Conservation (phyloP, 2,329 filamentous ascomycete genomes). For the Paecilomyces niveus region DNA sequence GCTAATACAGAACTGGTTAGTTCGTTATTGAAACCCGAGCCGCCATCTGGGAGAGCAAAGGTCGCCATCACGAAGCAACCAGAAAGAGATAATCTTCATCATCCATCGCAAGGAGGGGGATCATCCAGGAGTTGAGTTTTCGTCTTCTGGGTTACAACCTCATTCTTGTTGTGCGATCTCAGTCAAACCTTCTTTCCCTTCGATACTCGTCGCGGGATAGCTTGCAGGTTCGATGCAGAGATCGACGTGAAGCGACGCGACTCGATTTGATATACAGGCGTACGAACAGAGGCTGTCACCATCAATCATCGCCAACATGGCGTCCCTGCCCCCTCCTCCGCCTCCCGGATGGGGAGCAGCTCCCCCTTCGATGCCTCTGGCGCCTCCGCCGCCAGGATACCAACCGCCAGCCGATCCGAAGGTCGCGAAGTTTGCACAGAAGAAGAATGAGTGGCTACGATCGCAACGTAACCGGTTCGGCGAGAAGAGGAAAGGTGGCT, state of each 20-base stretch:
- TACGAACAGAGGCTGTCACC: constrained; percentile 8
- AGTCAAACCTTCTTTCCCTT: neutral
- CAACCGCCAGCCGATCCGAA: constrained; percentile 74
- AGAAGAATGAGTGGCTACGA: constrained; percentile 98
- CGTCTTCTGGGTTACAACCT: constrained; percentile 11
- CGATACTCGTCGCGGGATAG: constrained; percentile 9
- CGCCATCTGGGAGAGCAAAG: constrained; percentile 23
- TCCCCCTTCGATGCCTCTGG: constrained; percentile 46
- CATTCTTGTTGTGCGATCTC: constrained; percentile 4
- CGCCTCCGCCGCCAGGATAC: constrained; percentile 81
- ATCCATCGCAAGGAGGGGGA: constrained; percentile 21
- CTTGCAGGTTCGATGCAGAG: constrained; percentile 14
- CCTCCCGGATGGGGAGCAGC: constrained; percentile 58
- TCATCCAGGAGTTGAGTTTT: constrained; percentile 13
- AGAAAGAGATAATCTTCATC: neutral
- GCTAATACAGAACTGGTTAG: constrained; percentile 23
- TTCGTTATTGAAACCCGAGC: constrained; percentile 11
- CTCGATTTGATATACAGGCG: constrained; percentile 20
- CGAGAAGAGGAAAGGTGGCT: constrained; percentile 93
- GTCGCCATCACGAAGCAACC: constrained; percentile 4
- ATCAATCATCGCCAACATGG: constrained; percentile 41
- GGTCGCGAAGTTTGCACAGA: constrained; percentile 90
- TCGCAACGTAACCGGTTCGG: constrained; percentile 86
- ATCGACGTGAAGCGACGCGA: constrained; percentile 11
- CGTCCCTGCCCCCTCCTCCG: constrained; percentile 58